Percentiles rank a stretch among this genome's conserved stretches.
Evolutionary conservation across 176 grass and related monocot species (phyloP).

Genomic region (Rhynchospora tenuis): DNA sequence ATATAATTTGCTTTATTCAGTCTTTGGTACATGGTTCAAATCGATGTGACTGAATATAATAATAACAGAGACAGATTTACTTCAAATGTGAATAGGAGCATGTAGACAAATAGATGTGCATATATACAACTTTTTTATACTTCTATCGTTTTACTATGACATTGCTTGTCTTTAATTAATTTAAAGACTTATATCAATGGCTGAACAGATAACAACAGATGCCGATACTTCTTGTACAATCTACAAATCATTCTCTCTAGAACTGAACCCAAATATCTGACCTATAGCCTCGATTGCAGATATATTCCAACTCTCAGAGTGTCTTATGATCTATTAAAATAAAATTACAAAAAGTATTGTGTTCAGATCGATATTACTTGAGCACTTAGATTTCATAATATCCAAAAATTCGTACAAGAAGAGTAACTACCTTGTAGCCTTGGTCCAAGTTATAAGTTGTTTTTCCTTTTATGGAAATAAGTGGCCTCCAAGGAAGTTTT

Average conservation of each 20-base stretch:
- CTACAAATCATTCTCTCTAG: not conserved
- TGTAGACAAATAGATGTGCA: not conserved
- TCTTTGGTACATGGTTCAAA: not conserved
- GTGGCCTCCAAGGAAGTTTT: constrained; percentile 87
- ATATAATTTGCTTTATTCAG: too few species aligned
- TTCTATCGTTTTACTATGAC: not conserved
- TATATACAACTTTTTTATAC: not conserved
- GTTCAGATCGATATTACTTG: not conserved
- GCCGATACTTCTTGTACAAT: not conserved
- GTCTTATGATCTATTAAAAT: constrained; percentile 48
- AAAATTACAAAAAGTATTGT: not conserved
- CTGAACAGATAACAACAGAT: not conserved
- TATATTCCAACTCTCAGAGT: constrained; percentile 80
- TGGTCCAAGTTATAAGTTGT: constrained; percentile 72
- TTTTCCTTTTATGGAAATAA: constrained; percentile 64
- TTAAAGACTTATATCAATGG: not conserved
- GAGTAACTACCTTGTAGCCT: constrained; percentile 40
- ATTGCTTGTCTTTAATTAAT: not conserved
- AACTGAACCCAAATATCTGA: constrained; percentile 46
- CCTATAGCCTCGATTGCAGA: constrained; percentile 64
- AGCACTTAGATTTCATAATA: not conserved
- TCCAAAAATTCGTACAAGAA: not conserved
- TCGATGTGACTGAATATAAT: not conserved
- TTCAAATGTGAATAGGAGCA: not conserved
- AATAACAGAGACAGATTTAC: not conserved